Evolutionary conservation across 768 basidiomycete genomes (phyloP).

Genomic region (Atractiella rhizophila): DNA sequence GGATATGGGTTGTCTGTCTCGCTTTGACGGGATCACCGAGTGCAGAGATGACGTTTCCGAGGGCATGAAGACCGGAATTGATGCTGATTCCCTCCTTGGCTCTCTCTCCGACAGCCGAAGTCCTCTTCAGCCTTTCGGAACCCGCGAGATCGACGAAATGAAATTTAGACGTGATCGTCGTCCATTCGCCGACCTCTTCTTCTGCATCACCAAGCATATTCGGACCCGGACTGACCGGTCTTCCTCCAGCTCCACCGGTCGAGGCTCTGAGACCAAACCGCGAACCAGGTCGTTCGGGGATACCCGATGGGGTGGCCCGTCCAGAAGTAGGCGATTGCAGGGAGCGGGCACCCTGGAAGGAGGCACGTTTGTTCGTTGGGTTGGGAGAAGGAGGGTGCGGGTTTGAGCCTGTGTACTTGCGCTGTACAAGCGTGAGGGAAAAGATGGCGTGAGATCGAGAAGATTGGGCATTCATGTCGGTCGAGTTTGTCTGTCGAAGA

Average conservation of each 20-base stretch:
- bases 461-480: slow-evolving; percentile 95
- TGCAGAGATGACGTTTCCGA: slow-evolving; percentile 95
- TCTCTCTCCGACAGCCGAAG: slow-evolving; percentile 80
- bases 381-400: slow-evolving; percentile 36
- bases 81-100: slow-evolving; percentile 90
- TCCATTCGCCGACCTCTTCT: slow-evolving; percentile 47
- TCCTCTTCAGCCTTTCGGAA: slow-evolving; percentile 85
- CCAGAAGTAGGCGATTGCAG: slow-evolving; percentile 3
- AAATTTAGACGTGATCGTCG: slow-evolving; percentile 77
- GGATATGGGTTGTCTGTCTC: slow-evolving; percentile 68
- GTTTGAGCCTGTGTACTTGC: slow-evolving; percentile 49
- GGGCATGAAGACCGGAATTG: slow-evolving; percentile 80
- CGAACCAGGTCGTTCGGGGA: slow-evolving; percentile 8
- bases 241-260: slow-evolving; percentile 7
- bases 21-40: slow-evolving; percentile 76
- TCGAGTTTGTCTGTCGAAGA: slow-evolving; percentile 80
- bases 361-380: background rate
- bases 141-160: slow-evolving; percentile 97
- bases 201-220: background rate
- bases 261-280: slow-evolving; percentile 9
- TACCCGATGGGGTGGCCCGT: slow-evolving; percentile 2
- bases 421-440: slow-evolving; percentile 77
- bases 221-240: background rate
- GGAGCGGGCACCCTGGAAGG: background rate
- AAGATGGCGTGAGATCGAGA: slow-evolving; percentile 98